A percentile compares a stretch with the other conserved stretches of the same genome.
These are phyloP conservation scores for Vachellia pachyceras DNA, from an alignment of 306 rosid genomes.

Conservation along the genomic window DNA sequence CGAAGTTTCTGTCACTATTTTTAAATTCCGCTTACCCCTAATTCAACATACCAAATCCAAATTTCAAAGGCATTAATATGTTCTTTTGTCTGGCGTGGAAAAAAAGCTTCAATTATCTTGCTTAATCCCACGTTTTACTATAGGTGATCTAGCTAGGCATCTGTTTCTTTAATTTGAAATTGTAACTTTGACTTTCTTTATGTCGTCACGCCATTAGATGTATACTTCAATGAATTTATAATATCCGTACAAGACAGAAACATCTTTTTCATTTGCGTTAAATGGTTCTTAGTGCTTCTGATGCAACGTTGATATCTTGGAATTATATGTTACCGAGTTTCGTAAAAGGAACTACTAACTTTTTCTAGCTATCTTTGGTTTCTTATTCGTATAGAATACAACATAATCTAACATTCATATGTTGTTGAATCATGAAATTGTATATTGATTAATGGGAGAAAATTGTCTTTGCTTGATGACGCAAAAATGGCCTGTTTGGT, in stretches of 20 bases:
- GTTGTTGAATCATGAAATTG: constrained; percentile 28
- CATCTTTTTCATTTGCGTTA: constrained; percentile 16
- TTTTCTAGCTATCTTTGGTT: constrained; percentile 36
- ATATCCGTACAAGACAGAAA: constrained; percentile 32
- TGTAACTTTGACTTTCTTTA: constrained; percentile 37
- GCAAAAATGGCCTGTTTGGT: constrained; percentile 21
- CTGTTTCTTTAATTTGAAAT: constrained; percentile 10
- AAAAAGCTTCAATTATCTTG: constrained; percentile 31
- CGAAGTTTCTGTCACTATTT: constrained; percentile 15
- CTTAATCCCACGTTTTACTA: constrained; percentile 34
- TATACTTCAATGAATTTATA: constrained; percentile 37
- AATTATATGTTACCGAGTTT: constrained; percentile 43
- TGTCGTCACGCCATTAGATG: constrained; percentile 26
- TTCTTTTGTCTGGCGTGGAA: constrained; percentile 38
- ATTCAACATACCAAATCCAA: constrained; percentile 11
- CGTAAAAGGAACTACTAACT: constrained; percentile 33
- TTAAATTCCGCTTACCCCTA: constrained; percentile 17
- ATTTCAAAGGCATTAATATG: constrained; percentile 12
- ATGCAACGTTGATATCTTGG: constrained; percentile 47
- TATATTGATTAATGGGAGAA: constrained; percentile 23
- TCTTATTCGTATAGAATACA: constrained; percentile 35
- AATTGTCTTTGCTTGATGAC: constrained; percentile 10
- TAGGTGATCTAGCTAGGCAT: constrained; percentile 36
- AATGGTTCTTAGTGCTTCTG: constrained; percentile 38
- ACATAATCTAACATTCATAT: neutral